A percentile compares a stretch with the other conserved stretches of the same genome.
phyloP scores from a whole-genome alignment of 2,329 filamentous ascomycete species.

The Apiospora saccharicola region DNA sequence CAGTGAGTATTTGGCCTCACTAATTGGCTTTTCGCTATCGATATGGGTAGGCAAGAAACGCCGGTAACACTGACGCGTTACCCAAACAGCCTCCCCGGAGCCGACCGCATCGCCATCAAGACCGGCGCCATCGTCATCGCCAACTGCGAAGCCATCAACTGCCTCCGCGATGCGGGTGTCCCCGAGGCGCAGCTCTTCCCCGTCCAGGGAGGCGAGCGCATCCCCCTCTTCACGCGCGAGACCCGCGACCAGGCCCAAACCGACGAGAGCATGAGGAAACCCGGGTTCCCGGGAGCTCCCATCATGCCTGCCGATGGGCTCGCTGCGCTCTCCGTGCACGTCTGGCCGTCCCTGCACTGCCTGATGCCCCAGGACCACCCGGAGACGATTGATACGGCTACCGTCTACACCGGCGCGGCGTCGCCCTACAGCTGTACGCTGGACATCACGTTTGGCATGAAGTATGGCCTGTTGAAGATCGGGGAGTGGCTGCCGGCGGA shows the following conservation, averaged over 20 bases:
- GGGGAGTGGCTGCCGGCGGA: constrained; percentile 26
- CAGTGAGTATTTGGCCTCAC: constrained; percentile 32
- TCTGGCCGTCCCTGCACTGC: constrained; percentile 37
- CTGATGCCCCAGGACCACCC: constrained; percentile 34
- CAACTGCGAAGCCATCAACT: constrained; percentile 37
- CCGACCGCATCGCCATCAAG: constrained; percentile 37
- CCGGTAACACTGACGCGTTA: neutral
- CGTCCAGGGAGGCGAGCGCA: constrained; percentile 35
- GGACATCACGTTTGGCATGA: constrained; percentile 34
- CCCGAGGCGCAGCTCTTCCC: constrained; percentile 34
- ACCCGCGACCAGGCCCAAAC: constrained; percentile 21
- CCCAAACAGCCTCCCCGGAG: constrained; percentile 34
- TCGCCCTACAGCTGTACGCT: constrained; percentile 31
- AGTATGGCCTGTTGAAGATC: constrained; percentile 32
- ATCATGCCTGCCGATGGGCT: constrained; percentile 18
- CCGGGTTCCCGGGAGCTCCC: constrained; percentile 21
- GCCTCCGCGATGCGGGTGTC: constrained; percentile 34
- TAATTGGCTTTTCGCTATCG: too few relatives aligned
- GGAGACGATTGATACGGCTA: constrained; percentile 31
- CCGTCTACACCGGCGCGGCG: constrained; percentile 29
- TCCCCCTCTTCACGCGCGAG: constrained; percentile 34
- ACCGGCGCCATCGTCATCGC: constrained; percentile 36
- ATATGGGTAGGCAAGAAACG: too few relatives aligned
- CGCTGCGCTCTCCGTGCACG: constrained; percentile 31
- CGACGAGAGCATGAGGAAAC: neutral